phyloP scores from a whole-genome alignment of 228 moss, liverwort and hornwort genomes.

The Sphagnum magellanicum region DNA sequence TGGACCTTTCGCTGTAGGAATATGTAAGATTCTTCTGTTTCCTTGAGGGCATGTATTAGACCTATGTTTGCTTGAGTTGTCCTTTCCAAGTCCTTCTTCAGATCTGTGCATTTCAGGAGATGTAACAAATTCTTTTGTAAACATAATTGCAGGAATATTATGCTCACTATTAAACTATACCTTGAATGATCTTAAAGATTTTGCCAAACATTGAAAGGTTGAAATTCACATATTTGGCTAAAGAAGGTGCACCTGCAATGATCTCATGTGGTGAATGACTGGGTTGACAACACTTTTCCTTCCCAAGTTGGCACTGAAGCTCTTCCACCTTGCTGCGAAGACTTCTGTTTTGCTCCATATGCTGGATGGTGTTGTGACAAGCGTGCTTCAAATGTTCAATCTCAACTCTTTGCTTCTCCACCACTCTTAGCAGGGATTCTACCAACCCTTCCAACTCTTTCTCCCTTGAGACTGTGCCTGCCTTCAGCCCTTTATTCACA shows the following conservation, averaged over 20 bases:
- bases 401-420: slow-evolving; percentile 45
- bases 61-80: slow-evolving; percentile 39
- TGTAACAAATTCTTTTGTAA: not conserved
- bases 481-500: slow-evolving; percentile 19
- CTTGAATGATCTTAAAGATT: too few species aligned
- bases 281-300: slow-evolving; percentile 20
- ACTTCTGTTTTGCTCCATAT: slow-evolving; percentile 42
- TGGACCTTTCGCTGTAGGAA: slow-evolving; percentile 42
- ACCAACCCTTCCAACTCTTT: slow-evolving; percentile 53
- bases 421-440: slow-evolving; percentile 53
- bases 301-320: slow-evolving; percentile 22
- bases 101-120: slow-evolving; percentile 17
- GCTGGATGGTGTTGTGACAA: slow-evolving; percentile 46
- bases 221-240: not conserved
- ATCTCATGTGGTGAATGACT: slow-evolving; percentile 1
- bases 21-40: slow-evolving; percentile 31
- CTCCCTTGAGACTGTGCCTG: slow-evolving; percentile 23
- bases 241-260: slow-evolving; percentile 23
- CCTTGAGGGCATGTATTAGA: slow-evolving; percentile 33
- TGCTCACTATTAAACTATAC: too few species aligned
- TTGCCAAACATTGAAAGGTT: too few species aligned
- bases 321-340: slow-evolving; percentile 41
- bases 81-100: slow-evolving; percentile 30
- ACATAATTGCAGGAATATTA: not conserved
- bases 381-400: slow-evolving; percentile 26